Evolutionary conservation across 2,329 filamentous ascomycete genomes (phyloP).

Genomic region (Botrytis galanthina): DNA sequence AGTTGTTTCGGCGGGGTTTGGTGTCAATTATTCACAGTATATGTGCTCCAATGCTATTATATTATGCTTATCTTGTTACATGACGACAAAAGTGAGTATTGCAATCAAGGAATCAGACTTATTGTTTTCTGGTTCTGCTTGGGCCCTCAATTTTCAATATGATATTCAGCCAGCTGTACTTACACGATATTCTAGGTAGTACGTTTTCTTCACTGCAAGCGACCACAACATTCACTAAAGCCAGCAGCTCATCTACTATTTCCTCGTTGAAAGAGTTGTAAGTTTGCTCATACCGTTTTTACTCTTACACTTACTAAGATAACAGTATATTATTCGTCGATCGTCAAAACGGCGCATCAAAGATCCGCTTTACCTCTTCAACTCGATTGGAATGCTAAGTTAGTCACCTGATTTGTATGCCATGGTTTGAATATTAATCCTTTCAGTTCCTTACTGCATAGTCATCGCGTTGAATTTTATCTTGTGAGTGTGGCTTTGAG

Average conservation of each 20-base stretch:
- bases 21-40: slow-evolving; percentile 49
- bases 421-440: slow-evolving; percentile 1
- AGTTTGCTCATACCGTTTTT: background rate
- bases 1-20: slow-evolving; percentile 55
- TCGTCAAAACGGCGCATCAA: slow-evolving; percentile 50
- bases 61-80: slow-evolving; percentile 59
- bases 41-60: slow-evolving; percentile 59
- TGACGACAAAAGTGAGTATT: slow-evolving; percentile 56
- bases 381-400: slow-evolving; percentile 57
- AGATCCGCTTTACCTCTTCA: slow-evolving; percentile 59
- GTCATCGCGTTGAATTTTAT: slow-evolving; percentile 56
- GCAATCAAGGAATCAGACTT: background rate
- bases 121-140: background rate
- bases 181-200: background rate
- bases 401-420: slow-evolving; percentile 15
- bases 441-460: slow-evolving; percentile 42
- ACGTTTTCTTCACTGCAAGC: background rate
- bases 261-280: slow-evolving; percentile 62
- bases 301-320: background rate
- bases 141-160: too few species aligned
- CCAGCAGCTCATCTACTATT: slow-evolving; percentile 55
- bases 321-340: slow-evolving; percentile 51
- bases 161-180: background rate
- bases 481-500: slow-evolving; percentile 46
- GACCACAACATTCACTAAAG: slow-evolving; percentile 11